Evolutionary conservation across 257 asterid genomes (phyloP), one percentile per base, ranked within the genome.

Genomic region (Przewalskia tangutica): DNA sequence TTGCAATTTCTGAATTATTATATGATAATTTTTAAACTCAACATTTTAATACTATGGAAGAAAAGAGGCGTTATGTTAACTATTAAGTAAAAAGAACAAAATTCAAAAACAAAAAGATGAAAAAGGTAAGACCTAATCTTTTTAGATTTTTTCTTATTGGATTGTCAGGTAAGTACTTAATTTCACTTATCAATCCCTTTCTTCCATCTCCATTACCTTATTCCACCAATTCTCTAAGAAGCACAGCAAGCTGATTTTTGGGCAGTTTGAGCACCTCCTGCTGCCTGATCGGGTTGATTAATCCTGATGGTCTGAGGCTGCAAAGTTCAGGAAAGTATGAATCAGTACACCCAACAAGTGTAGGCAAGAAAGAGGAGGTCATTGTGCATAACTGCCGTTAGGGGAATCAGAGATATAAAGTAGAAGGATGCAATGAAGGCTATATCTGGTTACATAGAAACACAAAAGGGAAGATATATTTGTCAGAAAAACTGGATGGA

Each of bases 201-300:
- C 67, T 63, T 63, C 40, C 70, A 63, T 62, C 42, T 62, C 38
- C 36, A 12, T 63, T 12, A 63, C 70, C n/a, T 11, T 68, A 18
- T 42, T 68, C 6, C 48, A 23, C 63, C 16, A 48, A 53, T 40
- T 65, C 48, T 60, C 59, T 71, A 93, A 79, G 92, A 91, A 71
- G 97, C 97, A 81, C 98, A 94, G 91, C 98, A 94, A 77, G 94
- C 91, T 56, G 97, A 94, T 82, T 90, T 90, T 88, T 87, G 93
- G 73, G 94, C 91, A 79, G 89, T 86, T 81, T 87, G 86, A 68
- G 89, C 88, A 46, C 89, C 84, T 60, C 97, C 97, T 34, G 77
- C 85, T 46, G 85, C 17, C 88, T 91, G 97, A 84, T 93, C 97
- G 13, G 94, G 84, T 87, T 90, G 94, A 88, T 81, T 83, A 77